Base-by-base conservation (phyloP, 2,329 filamentous ascomycete species). In the Aureobasidium sp. region DNA sequence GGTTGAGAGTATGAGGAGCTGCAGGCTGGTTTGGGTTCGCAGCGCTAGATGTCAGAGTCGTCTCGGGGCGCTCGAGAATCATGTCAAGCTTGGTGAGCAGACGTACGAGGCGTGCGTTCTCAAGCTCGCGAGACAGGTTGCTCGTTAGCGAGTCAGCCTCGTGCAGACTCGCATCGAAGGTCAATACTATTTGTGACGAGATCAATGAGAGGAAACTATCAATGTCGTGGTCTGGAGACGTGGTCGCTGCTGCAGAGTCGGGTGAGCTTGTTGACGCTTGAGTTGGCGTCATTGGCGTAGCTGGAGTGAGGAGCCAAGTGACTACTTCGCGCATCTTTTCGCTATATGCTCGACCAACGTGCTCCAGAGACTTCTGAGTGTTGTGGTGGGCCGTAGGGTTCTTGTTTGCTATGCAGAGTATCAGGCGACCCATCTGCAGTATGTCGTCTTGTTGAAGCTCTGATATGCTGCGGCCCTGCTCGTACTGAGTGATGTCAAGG, bases 371-470 rank as follows among this genome's bases (percentile, higher is more conserved):
- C 63, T 86, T 85, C n/a, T 84, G 83, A 42, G 87, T 77, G 67
- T 90, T 91, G 65, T 83, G 74, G 32, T 71, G 68, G 25, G 70
- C 70, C 74, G 80, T 76, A 8, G 81, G 77, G 62, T 79, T 80
- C 6, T 76, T 79, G 70, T 73, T 89, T 67, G 87, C 89, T 55
- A 99, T 81, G 58, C 86, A 86, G n/a, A 99, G 78, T 58, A 99
- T 86, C 11, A 96, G 79, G 62, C 87, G 86, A 39, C 93, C 94
- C 58, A 99, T 88, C 63, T 90, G 88, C 64, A 88, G 78, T 27
- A 99, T 83, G 69, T 99, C 94, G 66, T 95, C 90, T 67, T 91
- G 86, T 71, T 99, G 94, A 1, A 94, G 80, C 41, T 97, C 91
- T 21, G 83, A 75, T 1, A 93, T 68, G 3, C 87, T 80, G 29